Evolutionary conservation across 768 basidiomycete species (phyloP), one percentile per base, ranked within the genome.

Genomic region (Calocybe indica): DNA sequence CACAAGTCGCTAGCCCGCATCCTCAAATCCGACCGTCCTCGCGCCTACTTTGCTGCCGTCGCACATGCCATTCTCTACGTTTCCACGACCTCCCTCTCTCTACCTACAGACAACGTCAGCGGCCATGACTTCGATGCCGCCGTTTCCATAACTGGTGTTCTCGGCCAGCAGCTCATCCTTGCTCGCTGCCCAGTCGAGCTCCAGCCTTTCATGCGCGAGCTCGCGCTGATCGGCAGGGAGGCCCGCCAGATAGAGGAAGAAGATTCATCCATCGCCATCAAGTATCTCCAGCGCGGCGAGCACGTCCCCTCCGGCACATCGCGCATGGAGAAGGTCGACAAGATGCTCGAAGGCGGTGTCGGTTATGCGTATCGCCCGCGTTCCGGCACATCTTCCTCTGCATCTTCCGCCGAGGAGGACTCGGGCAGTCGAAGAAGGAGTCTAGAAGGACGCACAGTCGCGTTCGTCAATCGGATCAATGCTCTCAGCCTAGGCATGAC

Each of bases 41-140:
- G 86, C 13, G 90, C 88, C 0, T 92, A 91, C 69, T 93, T 88
- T 58, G 82, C 84, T 11, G 72, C 82, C 0, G 87, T 91, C 40
- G 74, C 85, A 1, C 69, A 70, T 41, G 87, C 91, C 43, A 79
- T 92, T 47, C 72, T 92, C 29, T 74, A 82, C 48, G 81, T 90
- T 42, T 73, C 84, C 3, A 71, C 75, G 0, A 71, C 67, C 4
- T 68, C 75, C 1, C 61, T 82, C 1, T 73, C 75, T 0, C 22
- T 22, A 22, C 22, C 22, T 4, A 22, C 22, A 4, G 22, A 22
- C 22, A 22, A 22, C 22, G 22, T 22, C 22, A 22, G 4, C 4
- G 22, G 22, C 22, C 22, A 22, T 22, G 22, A 22, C 22, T 22
- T 22, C 4, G 22, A 22, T 22, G 61, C 69, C 0, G 74, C 77